Conservation (phyloP, 176 grass and related monocot genomes). For the Eragrostis curvula region DNA sequence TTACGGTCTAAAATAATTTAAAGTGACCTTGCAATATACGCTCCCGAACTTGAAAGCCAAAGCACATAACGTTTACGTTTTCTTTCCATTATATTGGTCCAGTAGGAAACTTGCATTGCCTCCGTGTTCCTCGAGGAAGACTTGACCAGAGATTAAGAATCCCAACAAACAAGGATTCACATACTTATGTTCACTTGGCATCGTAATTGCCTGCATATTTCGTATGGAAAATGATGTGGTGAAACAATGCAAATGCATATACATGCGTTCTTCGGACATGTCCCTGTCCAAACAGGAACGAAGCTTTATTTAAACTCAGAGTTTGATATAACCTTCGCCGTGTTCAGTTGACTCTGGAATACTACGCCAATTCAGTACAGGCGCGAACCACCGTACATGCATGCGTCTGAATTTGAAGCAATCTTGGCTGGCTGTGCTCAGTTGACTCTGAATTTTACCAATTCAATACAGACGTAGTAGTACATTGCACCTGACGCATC, state of each 20-base stretch:
- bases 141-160: conserved; percentile 12
- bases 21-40: conserved; percentile 32
- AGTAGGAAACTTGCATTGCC: neutral
- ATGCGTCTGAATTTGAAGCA: neutral
- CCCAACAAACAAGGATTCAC: neutral
- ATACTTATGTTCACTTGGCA: conserved; percentile 4
- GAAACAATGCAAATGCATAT: neutral
- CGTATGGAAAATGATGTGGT: neutral
- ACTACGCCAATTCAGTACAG: conserved; percentile 1
- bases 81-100: neutral
- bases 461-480: neutral
- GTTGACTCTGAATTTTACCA: conserved; percentile 25
- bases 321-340: conserved; percentile 12
- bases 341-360: conserved; percentile 29
- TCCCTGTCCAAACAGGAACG: conserved; percentile 32
- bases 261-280: neutral
- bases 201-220: conserved; percentile 24
- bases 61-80: conserved; percentile 26
- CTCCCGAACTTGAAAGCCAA: conserved; percentile 19
- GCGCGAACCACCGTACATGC: neutral
- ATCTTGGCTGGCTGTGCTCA: neutral
- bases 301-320: neutral
- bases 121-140: conserved; percentile 24
- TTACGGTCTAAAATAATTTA: conserved; percentile 9
- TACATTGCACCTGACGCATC: conserved; percentile 29